Evolutionary conservation across 495 filamentous ascomycete genomes (phyloP).

Genomic region (Barbatosphaeria neglecta): DNA sequence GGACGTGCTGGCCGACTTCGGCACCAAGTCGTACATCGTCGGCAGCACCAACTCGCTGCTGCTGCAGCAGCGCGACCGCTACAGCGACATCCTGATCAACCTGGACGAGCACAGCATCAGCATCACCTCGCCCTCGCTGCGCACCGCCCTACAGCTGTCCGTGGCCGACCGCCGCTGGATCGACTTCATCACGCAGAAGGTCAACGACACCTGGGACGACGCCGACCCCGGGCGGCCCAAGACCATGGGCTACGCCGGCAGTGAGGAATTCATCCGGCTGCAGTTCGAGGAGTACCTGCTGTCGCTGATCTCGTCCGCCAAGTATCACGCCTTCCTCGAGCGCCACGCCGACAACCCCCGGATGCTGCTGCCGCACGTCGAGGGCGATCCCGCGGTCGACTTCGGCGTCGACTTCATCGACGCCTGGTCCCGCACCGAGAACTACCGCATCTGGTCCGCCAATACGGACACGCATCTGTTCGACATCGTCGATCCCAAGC

Average conservation of each 20-base stretch:
- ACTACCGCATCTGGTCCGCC: conserved; percentile 70
- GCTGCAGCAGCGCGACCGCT: conserved; percentile 89
- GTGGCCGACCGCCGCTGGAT: conserved; percentile 91
- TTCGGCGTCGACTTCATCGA: conserved; percentile 69
- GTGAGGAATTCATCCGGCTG: conserved; percentile 93
- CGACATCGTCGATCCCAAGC: conserved; percentile 82
- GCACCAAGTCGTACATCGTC: conserved; percentile 94
- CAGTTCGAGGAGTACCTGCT: conserved; percentile 97
- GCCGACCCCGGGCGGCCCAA: conserved; percentile 77
- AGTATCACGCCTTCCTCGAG: conserved; percentile 73
- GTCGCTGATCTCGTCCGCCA: conserved; percentile 75
- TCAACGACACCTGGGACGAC: conserved; percentile 95
- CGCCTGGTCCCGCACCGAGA: conserved; percentile 75
- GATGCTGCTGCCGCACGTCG: conserved; percentile 50
- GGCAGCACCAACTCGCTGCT: conserved; percentile 93
- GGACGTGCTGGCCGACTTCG: conserved; percentile 84
- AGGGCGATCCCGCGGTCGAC: conserved; percentile 76
- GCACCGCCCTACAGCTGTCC: conserved; percentile 66
- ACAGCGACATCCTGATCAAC: conserved; percentile 94
- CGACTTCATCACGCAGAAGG: conserved; percentile 83
- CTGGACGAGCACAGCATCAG: conserved; percentile 82
- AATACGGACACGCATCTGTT: conserved; percentile 75
- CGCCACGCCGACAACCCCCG: conserved; percentile 47
- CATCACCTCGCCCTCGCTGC: conserved; percentile 69
- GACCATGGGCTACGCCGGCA: conserved; percentile 89